These are phyloP conservation scores for Conoideocrella luteorostrata DNA, from an alignment of 2,329 filamentous ascomycete species.

Conservation along the genomic window DNA sequence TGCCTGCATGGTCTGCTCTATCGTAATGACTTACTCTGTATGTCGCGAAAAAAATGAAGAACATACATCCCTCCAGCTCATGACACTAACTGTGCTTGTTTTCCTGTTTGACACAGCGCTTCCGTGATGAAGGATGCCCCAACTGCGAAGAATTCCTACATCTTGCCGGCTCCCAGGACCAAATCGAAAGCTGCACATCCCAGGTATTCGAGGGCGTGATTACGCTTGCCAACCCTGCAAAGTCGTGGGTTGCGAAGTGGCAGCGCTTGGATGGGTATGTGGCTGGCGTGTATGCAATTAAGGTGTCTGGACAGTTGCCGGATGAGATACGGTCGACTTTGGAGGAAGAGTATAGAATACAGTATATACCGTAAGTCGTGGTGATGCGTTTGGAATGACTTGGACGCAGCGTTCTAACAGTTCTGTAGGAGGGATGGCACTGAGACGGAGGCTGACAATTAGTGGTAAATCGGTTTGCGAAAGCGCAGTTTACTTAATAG, in stretches of 20 bases:
- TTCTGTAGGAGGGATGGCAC: slow-evolving; percentile 48
- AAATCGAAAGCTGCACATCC: slow-evolving; percentile 87
- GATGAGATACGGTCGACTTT: slow-evolving; percentile 56
- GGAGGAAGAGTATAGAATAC: slow-evolving; percentile 57
- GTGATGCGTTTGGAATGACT: neutral
- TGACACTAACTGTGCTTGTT: too few species aligned
- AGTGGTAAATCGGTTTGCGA: neutral
- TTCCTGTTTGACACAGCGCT: too few species aligned
- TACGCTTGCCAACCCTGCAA: slow-evolving; percentile 71
- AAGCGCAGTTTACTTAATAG: neutral
- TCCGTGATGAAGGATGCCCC: slow-evolving; percentile 81
- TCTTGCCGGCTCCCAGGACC: slow-evolving; percentile 70
- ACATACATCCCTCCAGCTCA: slow-evolving; percentile 6
- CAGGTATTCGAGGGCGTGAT: slow-evolving; percentile 94
- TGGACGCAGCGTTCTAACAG: slow-evolving; percentile 2
- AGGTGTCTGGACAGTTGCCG: slow-evolving; percentile 77
- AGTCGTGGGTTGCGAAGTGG: slow-evolving; percentile 95
- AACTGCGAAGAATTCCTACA: slow-evolving; percentile 94
- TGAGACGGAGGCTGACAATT: slow-evolving; percentile 42
- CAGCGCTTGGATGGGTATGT: slow-evolving; percentile 87
- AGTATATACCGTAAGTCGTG: slow-evolving; percentile 60
- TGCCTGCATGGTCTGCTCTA: slow-evolving; percentile 97
- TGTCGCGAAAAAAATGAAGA: too few species aligned
- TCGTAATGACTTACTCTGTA: slow-evolving; percentile 78
- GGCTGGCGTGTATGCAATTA: slow-evolving; percentile 85